phyloP scores from a whole-genome alignment of 495 filamentous ascomycete genomes.

The Trichoderma gamsii region DNA sequence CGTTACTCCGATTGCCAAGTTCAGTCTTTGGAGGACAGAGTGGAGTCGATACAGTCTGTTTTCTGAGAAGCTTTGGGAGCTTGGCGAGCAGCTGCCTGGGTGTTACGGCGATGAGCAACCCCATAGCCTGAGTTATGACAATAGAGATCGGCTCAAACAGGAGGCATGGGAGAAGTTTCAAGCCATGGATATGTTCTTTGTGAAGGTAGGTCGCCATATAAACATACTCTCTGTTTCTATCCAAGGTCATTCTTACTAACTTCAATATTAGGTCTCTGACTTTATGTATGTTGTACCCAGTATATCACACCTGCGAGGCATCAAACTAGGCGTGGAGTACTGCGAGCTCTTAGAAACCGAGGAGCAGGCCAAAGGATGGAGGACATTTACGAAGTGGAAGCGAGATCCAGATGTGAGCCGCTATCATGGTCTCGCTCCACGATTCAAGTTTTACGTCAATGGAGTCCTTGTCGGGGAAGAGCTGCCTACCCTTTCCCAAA shows the following conservation, averaged over 20 bases:
- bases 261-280: slow-evolving; percentile 52
- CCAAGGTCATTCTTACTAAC: background rate
- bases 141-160: slow-evolving; percentile 33
- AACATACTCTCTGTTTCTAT: background rate
- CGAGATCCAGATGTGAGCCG: slow-evolving; percentile 42
- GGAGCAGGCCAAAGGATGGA: slow-evolving; percentile 29
- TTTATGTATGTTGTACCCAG: slow-evolving; percentile 67
- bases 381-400: slow-evolving; percentile 44
- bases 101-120: slow-evolving; percentile 39
- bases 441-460: slow-evolving; percentile 43
- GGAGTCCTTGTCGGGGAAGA: slow-evolving; percentile 40
- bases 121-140: slow-evolving; percentile 32
- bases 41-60: slow-evolving; percentile 44
- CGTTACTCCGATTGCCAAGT: slow-evolving; percentile 41
- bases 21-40: slow-evolving; percentile 44
- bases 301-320: slow-evolving; percentile 59
- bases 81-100: slow-evolving; percentile 37
- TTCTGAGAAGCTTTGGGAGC: slow-evolving; percentile 35
- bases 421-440: slow-evolving; percentile 33
- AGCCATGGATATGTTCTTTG: slow-evolving; percentile 64
- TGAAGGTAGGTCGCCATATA: slow-evolving; percentile 49
- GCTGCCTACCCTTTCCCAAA: slow-evolving; percentile 27
- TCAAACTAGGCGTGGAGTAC: slow-evolving; percentile 51
- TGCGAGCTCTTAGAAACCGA: slow-evolving; percentile 45
- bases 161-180: slow-evolving; percentile 45